These are phyloP conservation scores for Prunus kanzakura DNA, from an alignment of 306 rosid genomes.

Conservation along the genomic window DNA sequence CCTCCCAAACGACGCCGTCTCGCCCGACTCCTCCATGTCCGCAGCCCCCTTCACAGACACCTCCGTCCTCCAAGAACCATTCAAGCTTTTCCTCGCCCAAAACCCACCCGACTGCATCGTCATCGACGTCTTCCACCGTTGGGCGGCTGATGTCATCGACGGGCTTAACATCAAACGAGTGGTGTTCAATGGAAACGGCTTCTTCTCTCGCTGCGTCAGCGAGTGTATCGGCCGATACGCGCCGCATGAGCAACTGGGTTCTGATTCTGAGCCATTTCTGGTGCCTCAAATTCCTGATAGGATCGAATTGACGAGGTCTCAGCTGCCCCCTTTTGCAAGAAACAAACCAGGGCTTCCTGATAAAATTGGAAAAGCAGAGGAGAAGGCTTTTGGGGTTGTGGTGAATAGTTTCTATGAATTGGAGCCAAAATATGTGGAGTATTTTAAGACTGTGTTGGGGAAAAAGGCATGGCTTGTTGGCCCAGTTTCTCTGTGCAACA, in stretches of 20 bases:
- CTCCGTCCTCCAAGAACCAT: constrained; percentile 3
- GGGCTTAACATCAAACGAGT: neutral
- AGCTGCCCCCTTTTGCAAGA: neutral
- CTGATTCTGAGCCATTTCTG: constrained; percentile 20
- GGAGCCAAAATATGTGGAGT: constrained; percentile 22
- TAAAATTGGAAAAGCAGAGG: neutral
- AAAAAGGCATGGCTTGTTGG: constrained; percentile 30
- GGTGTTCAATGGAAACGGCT: constrained; percentile 18
- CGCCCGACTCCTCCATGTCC: constrained; percentile 14
- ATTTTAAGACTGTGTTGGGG: constrained; percentile 11
- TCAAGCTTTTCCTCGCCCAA: neutral
- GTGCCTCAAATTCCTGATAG: constrained; percentile 18
- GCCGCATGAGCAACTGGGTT: constrained; percentile 5
- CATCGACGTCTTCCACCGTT: constrained; percentile 23
- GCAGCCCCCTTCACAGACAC: constrained; percentile 4
- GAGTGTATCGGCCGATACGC: neutral
- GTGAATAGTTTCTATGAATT: constrained; percentile 30
- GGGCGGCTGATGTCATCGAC: constrained; percentile 21
- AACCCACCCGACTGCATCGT: constrained; percentile 17
- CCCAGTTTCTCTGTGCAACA: constrained; percentile 30
- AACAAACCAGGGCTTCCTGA: neutral
- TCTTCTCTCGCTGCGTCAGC: constrained; percentile 17
- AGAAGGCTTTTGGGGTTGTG: constrained; percentile 21
- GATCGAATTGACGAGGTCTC: constrained; percentile 9
- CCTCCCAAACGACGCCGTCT: neutral